Conservation (phyloP, 129 eudicot genomes). For the Flaveria linearis region DNA sequence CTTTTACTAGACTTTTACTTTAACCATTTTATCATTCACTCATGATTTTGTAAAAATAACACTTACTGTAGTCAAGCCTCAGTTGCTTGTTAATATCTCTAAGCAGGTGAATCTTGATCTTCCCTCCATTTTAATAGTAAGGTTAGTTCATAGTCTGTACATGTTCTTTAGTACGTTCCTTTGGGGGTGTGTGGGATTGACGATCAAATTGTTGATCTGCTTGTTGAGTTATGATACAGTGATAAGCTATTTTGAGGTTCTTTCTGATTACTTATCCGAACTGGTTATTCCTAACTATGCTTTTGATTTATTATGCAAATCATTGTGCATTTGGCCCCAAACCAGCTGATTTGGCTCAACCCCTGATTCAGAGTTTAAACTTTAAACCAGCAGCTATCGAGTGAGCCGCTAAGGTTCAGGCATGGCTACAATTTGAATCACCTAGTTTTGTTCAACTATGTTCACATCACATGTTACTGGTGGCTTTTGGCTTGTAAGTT, state of each 20-base stretch:
- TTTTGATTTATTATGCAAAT: conserved; percentile 14
- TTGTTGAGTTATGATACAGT: not conserved
- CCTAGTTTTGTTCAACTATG: conserved; percentile 71
- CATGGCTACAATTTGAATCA: conserved; percentile 38
- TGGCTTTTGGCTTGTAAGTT: conserved; percentile 78
- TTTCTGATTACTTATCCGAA: not conserved
- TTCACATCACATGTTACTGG: conserved; percentile 67
- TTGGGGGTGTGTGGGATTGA: not conserved
- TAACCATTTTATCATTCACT: not conserved
- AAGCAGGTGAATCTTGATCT: conserved; percentile 41
- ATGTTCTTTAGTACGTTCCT: not conserved
- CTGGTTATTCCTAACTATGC: not conserved
- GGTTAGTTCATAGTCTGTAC: conserved; percentile 33
- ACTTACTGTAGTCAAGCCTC: not conserved
- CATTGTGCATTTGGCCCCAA: conserved; percentile 34
- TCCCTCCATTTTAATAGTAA: conserved; percentile 23
- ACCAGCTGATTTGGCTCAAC: conserved; percentile 4
- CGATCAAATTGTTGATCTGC: not conserved
- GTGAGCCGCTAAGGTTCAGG: conserved; percentile 58
- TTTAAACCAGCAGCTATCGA: conserved; percentile 33
- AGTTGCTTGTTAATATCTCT: not conserved
- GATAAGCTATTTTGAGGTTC: not conserved
- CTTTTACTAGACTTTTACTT: not conserved
- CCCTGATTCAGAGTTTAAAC: conserved; percentile 26
- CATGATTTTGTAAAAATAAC: not conserved